A percentile compares a stretch with the other conserved stretches of the same genome.
Evolutionary conservation across 371 early-diverging fungal species (phyloP).

Genomic region (Chytridium lagenaria): DNA sequence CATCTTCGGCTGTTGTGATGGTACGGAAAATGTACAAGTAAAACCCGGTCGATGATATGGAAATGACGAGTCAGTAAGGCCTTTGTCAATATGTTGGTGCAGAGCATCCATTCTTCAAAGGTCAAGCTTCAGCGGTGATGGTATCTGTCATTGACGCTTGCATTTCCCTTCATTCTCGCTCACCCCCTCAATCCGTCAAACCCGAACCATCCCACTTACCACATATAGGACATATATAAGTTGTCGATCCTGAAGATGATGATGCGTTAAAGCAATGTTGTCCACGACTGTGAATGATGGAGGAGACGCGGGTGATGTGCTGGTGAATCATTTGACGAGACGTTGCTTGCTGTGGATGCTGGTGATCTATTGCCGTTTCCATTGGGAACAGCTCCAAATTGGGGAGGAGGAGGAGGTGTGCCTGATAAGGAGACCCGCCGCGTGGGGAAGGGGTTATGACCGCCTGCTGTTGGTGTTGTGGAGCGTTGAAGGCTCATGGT

Average conservation of each 20-base stretch:
- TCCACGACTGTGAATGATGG: slow-evolving; percentile 18
- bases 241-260: background rate
- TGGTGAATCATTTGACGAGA: background rate
- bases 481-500: too few relatives aligned
- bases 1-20: slow-evolving; percentile 22
- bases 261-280: background rate
- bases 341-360: slow-evolving; percentile 9
- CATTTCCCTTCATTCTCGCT: background rate
- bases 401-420: background rate
- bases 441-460: background rate
- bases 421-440: background rate
- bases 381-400: background rate
- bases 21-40: too few relatives aligned
- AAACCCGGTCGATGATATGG: background rate
- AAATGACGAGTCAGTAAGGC: background rate
- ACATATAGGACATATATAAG: slow-evolving; percentile 12
- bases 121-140: background rate
- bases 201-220: background rate
- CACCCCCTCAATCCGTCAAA: background rate
- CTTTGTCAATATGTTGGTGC: background rate
- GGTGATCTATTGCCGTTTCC: slow-evolving; percentile 13
- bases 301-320: slow-evolving; percentile 1
- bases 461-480: too few relatives aligned
- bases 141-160: background rate
- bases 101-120: background rate